Percentiles rank a stretch among this genome's conserved stretches.
Evolutionary conservation across 208 protist species (phyloP).

Genomic region (Plasmodiophora brassicae): DNA sequence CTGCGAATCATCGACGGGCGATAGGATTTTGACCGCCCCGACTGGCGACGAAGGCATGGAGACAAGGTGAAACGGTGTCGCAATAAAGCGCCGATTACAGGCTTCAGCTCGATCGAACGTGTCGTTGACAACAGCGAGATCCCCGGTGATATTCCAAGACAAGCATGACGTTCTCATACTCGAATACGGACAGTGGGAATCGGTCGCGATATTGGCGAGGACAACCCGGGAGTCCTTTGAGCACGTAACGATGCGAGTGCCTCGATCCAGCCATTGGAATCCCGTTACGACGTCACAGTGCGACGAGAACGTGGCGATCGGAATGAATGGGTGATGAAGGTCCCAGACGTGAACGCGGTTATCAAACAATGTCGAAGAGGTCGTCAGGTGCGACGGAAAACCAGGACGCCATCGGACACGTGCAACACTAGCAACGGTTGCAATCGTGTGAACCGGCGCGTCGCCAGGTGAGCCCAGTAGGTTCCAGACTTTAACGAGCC

Average conservation of each 20-base stretch:
- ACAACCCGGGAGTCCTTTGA: conserved; percentile 3
- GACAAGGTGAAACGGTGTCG: neutral
- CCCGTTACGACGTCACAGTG: neutral
- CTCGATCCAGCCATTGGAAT: neutral
- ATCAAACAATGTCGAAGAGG: conserved; percentile 11
- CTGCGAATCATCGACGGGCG: neutral
- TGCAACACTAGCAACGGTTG: neutral
- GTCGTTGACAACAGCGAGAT: neutral
- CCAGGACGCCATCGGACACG: neutral
- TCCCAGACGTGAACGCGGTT: conserved; percentile 25
- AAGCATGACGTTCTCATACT: neutral
- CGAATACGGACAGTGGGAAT: neutral
- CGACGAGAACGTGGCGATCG: neutral
- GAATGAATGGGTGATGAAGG: neutral
- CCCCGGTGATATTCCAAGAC: neutral
- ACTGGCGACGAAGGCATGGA: neutral
- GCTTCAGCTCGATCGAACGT: neutral
- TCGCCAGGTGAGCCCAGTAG: neutral
- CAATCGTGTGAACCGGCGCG: neutral
- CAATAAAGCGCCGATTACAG: neutral
- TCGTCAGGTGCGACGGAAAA: neutral
- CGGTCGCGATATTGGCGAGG: neutral
- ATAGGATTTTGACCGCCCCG: neutral
- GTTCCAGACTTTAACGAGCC: neutral
- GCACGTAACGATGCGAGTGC: neutral